These are phyloP conservation scores for Fusarium setosum DNA, from an alignment of 2,329 filamentous ascomycete genomes.

Conservation along the genomic window DNA sequence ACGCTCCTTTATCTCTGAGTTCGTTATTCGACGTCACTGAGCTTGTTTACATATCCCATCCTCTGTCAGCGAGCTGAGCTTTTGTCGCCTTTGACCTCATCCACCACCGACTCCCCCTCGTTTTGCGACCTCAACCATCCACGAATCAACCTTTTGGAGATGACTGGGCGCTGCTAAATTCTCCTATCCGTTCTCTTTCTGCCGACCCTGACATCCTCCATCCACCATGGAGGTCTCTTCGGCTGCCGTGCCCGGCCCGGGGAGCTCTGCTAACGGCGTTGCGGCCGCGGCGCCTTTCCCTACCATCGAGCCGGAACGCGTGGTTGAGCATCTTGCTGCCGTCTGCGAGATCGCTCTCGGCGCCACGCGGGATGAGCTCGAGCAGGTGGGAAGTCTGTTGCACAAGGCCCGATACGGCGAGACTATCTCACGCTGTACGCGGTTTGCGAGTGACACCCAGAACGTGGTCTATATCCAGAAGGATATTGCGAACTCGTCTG, in stretches of 20 bases:
- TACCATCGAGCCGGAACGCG: conserved; percentile 72
- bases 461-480: conserved; percentile 93
- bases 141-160: conserved; percentile 42
- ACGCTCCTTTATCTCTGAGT: conserved; percentile 35
- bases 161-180: conserved; percentile 42
- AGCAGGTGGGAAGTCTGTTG: conserved; percentile 84
- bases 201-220: conserved; percentile 22
- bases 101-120: conserved; percentile 21
- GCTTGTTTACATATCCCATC: conserved; percentile 25
- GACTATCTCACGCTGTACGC: conserved; percentile 86
- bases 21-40: conserved; percentile 25
- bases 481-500: conserved; percentile 70
- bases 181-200: conserved; percentile 25
- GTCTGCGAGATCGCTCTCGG: conserved; percentile 81
- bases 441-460: conserved; percentile 90
- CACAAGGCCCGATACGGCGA: conserved; percentile 78
- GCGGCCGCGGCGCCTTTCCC: conserved; percentile 58
- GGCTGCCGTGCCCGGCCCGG: conserved; percentile 55
- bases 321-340: conserved; percentile 78
- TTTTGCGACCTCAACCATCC: conserved; percentile 15
- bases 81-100: conserved; percentile 22
- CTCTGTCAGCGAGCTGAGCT: conserved; percentile 26
- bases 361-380: conserved; percentile 81
- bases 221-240: conserved; percentile 66
- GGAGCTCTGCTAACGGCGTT: conserved; percentile 57